Percentiles rank a stretch among this genome's conserved stretches.
These are phyloP conservation scores for Lathyrus aphaca DNA, from an alignment of 306 rosid species.

Conservation along the genomic window DNA sequence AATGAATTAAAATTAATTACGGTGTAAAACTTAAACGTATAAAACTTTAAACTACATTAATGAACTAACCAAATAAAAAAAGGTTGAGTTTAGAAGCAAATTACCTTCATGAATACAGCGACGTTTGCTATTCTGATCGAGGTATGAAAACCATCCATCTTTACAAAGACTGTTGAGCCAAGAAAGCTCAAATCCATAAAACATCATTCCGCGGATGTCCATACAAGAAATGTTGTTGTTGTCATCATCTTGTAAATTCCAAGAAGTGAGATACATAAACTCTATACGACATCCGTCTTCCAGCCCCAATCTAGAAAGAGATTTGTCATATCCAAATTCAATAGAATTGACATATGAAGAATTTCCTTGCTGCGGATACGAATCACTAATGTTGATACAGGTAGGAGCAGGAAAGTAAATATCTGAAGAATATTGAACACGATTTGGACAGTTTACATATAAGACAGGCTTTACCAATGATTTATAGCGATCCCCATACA, in stretches of 20 bases:
- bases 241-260: neutral
- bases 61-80: too few relatives aligned
- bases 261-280: conserved; percentile 1
- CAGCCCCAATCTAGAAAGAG: neutral
- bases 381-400: neutral
- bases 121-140: neutral
- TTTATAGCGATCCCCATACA: neutral
- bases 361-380: neutral
- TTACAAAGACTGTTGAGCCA: neutral
- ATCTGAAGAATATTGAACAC: neutral
- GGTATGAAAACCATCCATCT: neutral
- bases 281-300: neutral
- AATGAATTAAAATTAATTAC: too few relatives aligned
- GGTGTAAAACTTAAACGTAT: too few relatives aligned
- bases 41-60: too few relatives aligned
- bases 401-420: neutral
- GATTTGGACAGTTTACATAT: neutral
- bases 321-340: neutral
- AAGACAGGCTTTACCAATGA: neutral
- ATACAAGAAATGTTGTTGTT: neutral
- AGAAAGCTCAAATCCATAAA: conserved; percentile 10
- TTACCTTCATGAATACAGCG: neutral
- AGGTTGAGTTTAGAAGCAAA: neutral
- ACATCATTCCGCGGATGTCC: neutral
- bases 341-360: neutral